Conservation (phyloP, 306 rosid genomes). For the Prinsepia uniflora region DNA sequence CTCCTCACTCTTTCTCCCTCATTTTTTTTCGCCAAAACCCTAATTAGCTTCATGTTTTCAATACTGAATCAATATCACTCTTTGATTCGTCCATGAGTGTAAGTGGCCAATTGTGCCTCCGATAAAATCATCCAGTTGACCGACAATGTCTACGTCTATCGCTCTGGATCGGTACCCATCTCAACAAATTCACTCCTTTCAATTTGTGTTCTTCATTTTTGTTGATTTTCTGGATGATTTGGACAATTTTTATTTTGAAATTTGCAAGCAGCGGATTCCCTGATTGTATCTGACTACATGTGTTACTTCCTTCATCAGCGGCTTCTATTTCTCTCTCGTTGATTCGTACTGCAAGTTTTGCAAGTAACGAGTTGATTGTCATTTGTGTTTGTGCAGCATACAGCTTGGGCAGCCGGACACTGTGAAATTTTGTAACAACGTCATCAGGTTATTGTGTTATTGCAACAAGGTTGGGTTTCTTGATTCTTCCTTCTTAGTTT, state of each 20-base stretch:
- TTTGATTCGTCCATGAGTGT: slow-evolving; percentile 52
- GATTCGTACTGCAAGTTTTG: background rate
- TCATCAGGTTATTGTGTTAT: slow-evolving; percentile 75
- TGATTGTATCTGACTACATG: slow-evolving; percentile 83
- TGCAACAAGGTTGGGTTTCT: slow-evolving; percentile 79
- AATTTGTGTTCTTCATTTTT: background rate
- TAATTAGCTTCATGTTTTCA: too few species aligned
- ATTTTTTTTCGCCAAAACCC: background rate
- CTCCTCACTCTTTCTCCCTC: background rate
- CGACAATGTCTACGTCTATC: slow-evolving; percentile 90
- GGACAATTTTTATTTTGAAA: background rate
- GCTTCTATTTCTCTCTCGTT: background rate
- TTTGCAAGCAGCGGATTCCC: slow-evolving; percentile 94
- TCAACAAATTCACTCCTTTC: background rate
- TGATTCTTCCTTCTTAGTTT: background rate
- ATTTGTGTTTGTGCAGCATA: slow-evolving; percentile 45
- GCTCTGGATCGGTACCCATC: slow-evolving; percentile 87
- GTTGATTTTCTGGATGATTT: background rate
- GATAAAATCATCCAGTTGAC: slow-evolving; percentile 91
- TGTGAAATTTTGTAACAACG: slow-evolving; percentile 88
- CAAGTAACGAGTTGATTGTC: background rate
- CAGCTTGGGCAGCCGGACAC: slow-evolving; percentile 97
- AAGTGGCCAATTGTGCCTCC: slow-evolving; percentile 88
- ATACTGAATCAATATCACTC: background rate
- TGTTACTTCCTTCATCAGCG: slow-evolving; percentile 91